A percentile compares a stretch with the other conserved stretches of the same genome.
Evolutionary conservation across 306 rosid genomes (phyloP).

Genomic region (Vigna unguiculata): DNA sequence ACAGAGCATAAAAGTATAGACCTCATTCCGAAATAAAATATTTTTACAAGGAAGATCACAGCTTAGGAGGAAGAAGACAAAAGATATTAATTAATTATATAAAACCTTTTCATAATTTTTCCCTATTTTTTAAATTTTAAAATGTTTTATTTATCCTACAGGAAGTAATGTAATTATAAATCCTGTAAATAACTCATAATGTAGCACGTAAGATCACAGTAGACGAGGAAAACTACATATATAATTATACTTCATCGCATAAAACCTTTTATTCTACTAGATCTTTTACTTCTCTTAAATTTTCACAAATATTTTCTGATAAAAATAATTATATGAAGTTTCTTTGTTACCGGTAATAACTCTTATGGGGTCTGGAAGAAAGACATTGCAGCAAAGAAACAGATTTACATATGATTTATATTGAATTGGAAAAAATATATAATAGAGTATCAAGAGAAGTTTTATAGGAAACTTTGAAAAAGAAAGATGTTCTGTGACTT

Average conservation of each 20-base stretch:
- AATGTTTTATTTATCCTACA: not conserved
- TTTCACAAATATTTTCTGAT: not conserved
- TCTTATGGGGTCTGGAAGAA: not conserved
- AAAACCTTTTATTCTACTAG: not conserved
- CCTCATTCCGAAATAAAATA: constrained; percentile 4
- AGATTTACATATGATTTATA: not conserved
- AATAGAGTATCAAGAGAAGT: not conserved
- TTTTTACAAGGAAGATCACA: constrained; percentile 1
- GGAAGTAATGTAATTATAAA: not conserved
- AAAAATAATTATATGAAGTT: not conserved
- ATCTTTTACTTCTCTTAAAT: not conserved
- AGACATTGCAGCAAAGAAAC: not conserved
- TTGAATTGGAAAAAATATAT: not conserved
- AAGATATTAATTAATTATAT: not conserved
- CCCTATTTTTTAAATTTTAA: not conserved
- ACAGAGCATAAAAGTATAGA: not conserved
- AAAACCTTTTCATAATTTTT: not conserved
- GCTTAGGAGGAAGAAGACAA: not conserved
- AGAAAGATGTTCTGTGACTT: not conserved
- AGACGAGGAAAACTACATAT: constrained; percentile 4
- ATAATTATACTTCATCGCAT: not conserved
- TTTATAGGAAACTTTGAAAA: not conserved
- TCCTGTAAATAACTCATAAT: not conserved
- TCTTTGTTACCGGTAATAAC: not conserved
- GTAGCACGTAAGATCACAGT: not conserved